A percentile compares a stretch with the other conserved stretches of the same genome.
Evolutionary conservation across 306 rosid genomes (phyloP).

Genomic region (Casuarina cunninghamiana): DNA sequence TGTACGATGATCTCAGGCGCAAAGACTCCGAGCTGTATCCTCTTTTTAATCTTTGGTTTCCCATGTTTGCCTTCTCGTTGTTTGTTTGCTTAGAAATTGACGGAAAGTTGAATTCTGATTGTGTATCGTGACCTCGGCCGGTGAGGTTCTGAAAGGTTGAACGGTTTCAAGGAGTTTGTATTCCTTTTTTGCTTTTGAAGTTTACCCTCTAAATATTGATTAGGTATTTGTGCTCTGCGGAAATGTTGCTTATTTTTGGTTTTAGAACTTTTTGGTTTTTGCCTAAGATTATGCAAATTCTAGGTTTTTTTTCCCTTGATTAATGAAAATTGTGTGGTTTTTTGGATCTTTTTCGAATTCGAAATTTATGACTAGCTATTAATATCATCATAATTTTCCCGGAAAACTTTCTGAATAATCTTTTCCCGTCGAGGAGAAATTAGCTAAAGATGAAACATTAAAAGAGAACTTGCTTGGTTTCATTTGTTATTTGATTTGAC

Average conservation of each 20-base stretch:
- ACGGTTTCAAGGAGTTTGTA: neutral
- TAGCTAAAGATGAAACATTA: too few species aligned
- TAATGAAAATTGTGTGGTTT: neutral
- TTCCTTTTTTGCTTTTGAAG: neutral
- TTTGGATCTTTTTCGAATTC: neutral
- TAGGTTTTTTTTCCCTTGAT: neutral
- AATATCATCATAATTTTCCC: too few species aligned
- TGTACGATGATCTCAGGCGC: constrained; percentile 81
- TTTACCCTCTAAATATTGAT: neutral
- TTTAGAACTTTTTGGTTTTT: neutral
- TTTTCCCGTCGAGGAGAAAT: neutral
- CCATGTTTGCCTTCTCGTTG: neutral
- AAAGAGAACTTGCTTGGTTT: too few species aligned
- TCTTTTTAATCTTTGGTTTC: constrained; percentile 12
- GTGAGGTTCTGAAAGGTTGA: neutral
- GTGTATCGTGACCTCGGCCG: neutral
- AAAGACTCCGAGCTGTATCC: constrained; percentile 95
- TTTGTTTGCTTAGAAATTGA: constrained; percentile 3
- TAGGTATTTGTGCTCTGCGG: neutral
- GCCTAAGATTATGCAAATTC: neutral
- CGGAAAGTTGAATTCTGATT: neutral
- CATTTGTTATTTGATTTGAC: neutral
- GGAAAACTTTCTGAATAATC: neutral
- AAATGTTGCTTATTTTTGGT: neutral
- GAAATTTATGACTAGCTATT: neutral